Evolutionary conservation across 208 protist species (phyloP), one percentile per base, ranked within the genome.

Genomic region (Wallacemonas sp.): DNA sequence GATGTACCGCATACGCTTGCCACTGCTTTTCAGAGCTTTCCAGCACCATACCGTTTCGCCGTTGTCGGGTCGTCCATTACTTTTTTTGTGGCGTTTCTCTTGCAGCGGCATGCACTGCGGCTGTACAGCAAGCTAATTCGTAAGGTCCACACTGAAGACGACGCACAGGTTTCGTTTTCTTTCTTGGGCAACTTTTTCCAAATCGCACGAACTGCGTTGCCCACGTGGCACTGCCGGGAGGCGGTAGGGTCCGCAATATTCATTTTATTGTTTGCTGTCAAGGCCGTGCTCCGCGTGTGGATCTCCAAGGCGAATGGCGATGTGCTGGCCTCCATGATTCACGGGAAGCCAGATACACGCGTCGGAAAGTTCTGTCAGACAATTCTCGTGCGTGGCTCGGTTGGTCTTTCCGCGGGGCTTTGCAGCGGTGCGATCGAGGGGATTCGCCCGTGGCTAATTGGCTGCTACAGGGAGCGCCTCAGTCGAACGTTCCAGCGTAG

Each of bases 401-500:
- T 91, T 0, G 73, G 77, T 4, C 41, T 93, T 26, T 68, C 76
- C 19, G n/a, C 58, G 0, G 78, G 59, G 6, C 53, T 91, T 31
- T 79, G 71, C 55, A 86, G 74, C 53, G 80, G 90, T 19, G 75
- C 68, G 44, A 89, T 93, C 62, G 84, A 95, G 56, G 68, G 79
- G 19, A 62, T 95, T n/a, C 84, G 90, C 1, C 58, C 78, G 34
- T 95, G 86, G 85, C 75, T 95, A 34, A 91, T 95, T 60, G 80
- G 71, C 14, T 88, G 82, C 66, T 93, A 90, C 72, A 81, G 86
- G n/a, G 81, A 82, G 60, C 79, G 86, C n/a, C 75, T 95, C 14
- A 89, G 77, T 55, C 73, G 73, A 26, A 75, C 71, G 27, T 88
- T 95, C 51, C 90, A 95, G 71, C 67, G 84, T 2, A 81, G 86